Percentiles rank a stretch among this genome's conserved stretches.
Evolutionary conservation across 2,329 filamentous ascomycete genomes (phyloP).

Genomic region (Aaosphaeria arxii): DNA sequence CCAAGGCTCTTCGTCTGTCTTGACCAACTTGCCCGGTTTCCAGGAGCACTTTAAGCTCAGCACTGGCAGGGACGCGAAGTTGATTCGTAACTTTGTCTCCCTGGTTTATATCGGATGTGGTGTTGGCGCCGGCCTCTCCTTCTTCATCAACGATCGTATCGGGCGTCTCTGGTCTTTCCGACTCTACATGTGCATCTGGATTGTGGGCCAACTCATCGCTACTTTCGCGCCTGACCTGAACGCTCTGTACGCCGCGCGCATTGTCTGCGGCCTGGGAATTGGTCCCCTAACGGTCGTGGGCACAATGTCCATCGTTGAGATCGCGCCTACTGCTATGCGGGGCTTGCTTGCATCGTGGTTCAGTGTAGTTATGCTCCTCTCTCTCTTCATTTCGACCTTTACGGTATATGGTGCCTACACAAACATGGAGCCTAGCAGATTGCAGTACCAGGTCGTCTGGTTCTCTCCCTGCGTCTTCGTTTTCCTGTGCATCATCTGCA

Average conservation of each 20-base stretch:
- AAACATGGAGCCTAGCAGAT: constrained; percentile 20
- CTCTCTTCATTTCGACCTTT: constrained; percentile 31
- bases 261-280: constrained; percentile 40
- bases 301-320: constrained; percentile 40
- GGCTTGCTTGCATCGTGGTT: constrained; percentile 41
- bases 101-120: constrained; percentile 37
- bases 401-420: constrained; percentile 34
- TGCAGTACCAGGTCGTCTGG: constrained; percentile 36
- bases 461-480: constrained; percentile 31
- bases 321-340: constrained; percentile 40
- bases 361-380: constrained; percentile 35
- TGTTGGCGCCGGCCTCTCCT: constrained; percentile 31
- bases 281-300: constrained; percentile 40
- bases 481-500: constrained; percentile 18
- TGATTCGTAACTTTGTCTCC: constrained; percentile 38
- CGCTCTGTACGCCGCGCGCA: constrained; percentile 36
- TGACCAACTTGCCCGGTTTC: constrained; percentile 37
- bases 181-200: constrained; percentile 36
- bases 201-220: constrained; percentile 35
- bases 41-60: constrained; percentile 33
- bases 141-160: constrained; percentile 41
- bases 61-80: constrained; percentile 20
- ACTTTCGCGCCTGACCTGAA: constrained; percentile 19
- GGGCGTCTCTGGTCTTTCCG: constrained; percentile 41
- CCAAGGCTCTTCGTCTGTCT: constrained; percentile 28